These are phyloP conservation scores for Plasmodium sp. DNA, from an alignment of 169 alveolate genomes.

Conservation along the genomic window DNA sequence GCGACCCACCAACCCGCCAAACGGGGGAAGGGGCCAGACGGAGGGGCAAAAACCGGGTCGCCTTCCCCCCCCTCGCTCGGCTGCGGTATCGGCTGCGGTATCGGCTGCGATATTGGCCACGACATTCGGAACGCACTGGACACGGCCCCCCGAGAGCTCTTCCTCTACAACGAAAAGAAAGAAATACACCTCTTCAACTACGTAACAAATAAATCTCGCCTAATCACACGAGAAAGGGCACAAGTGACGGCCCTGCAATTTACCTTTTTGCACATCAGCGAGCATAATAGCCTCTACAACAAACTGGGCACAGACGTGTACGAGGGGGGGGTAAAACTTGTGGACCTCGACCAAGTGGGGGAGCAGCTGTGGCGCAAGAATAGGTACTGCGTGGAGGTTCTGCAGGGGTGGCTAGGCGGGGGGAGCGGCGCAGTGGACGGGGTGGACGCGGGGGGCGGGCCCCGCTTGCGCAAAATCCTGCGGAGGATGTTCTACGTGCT, in stretches of 20 bases:
- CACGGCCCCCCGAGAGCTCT: background rate
- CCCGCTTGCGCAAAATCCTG: background rate
- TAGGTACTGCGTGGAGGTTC: slow-evolving; percentile 30
- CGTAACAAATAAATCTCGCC: slow-evolving; percentile 14
- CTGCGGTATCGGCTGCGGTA: background rate
- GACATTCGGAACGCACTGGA: background rate
- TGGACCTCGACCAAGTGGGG: slow-evolving; percentile 10
- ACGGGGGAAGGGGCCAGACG: background rate
- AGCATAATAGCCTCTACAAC: slow-evolving; percentile 54
- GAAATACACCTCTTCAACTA: slow-evolving; percentile 53
- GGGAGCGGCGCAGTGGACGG: background rate
- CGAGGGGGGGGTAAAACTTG: slow-evolving; percentile 24
- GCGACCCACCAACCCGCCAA: background rate
- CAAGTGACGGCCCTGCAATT: slow-evolving; percentile 27
- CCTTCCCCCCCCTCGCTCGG: background rate
- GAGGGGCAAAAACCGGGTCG: background rate
- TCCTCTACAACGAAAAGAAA: slow-evolving; percentile 52
- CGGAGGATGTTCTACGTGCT: slow-evolving; percentile 37
- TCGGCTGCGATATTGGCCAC: background rate
- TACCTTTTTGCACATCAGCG: slow-evolving; percentile 38
- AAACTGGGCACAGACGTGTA: slow-evolving; percentile 15
- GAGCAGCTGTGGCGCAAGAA: slow-evolving; percentile 18
- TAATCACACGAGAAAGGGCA: slow-evolving; percentile 11
- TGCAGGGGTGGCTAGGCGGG: background rate
- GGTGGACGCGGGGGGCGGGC: background rate